Conservation (phyloP, 2,329 filamentous ascomycete species). For the Aschersonia sp. region DNA sequence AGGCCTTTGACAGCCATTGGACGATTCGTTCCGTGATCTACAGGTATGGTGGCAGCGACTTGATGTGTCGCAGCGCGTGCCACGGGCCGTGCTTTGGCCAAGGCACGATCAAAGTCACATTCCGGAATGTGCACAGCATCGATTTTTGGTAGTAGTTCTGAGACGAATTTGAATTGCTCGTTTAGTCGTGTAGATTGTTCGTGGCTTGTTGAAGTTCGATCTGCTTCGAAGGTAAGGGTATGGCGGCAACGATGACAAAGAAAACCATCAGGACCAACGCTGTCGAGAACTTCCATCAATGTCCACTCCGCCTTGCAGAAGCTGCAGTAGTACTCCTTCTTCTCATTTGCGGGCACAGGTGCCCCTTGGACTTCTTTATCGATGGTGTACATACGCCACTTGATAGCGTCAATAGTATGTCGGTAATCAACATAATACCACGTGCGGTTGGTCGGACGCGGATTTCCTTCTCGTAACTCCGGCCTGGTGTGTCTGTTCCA, state of each 20-base stretch:
- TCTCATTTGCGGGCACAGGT: slow-evolving; percentile 66
- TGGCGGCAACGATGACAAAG: slow-evolving; percentile 66
- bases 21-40: slow-evolving; percentile 36
- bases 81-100: slow-evolving; percentile 48
- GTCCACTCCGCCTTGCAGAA: slow-evolving; percentile 80
- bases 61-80: slow-evolving; percentile 54
- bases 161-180: slow-evolving; percentile 66
- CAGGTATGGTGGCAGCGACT: slow-evolving; percentile 41
- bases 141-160: slow-evolving; percentile 61
- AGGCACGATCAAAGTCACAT: slow-evolving; percentile 57
- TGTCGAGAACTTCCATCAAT: slow-evolving; percentile 76
- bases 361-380: slow-evolving; percentile 80
- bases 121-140: slow-evolving; percentile 62
- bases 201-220: slow-evolving; percentile 54
- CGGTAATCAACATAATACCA: slow-evolving; percentile 98
- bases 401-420: slow-evolving; percentile 88
- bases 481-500: slow-evolving; percentile 41
- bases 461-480: slow-evolving; percentile 68
- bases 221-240: slow-evolving; percentile 49
- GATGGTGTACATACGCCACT: slow-evolving; percentile 80
- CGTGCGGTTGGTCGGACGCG: slow-evolving; percentile 69
- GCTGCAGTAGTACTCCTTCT: slow-evolving; percentile 81
- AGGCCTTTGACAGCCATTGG: slow-evolving; percentile 59
- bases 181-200: slow-evolving; percentile 64
- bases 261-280: slow-evolving; percentile 57